These are phyloP conservation scores for Coemansia sp. DNA, from an alignment of 192 early-diverging fungal genomes.

Conservation along the genomic window DNA sequence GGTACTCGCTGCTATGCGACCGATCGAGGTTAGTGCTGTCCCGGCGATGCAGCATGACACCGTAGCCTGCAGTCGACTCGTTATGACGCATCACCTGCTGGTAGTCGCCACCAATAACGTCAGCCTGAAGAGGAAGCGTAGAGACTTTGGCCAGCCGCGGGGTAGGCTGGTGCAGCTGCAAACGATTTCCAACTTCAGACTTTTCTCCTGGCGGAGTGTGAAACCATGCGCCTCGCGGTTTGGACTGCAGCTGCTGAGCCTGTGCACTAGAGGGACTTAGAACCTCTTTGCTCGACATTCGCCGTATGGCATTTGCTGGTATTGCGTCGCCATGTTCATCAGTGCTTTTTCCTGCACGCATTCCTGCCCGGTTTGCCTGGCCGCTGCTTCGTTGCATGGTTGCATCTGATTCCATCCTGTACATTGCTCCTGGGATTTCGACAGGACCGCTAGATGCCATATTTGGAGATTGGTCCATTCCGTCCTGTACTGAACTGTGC, in stretches of 20 bases:
- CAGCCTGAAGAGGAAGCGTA: constrained; percentile 12
- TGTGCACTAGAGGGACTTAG: not conserved
- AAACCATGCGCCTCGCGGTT: constrained; percentile 13
- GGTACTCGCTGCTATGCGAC: constrained; percentile 16
- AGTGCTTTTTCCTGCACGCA: constrained; percentile 11
- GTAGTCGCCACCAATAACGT: constrained; percentile 6
- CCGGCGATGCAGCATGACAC: constrained; percentile 1
- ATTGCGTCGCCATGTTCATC: constrained; percentile 8
- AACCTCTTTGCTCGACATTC: constrained; percentile 11
- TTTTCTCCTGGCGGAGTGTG: constrained; percentile 30
- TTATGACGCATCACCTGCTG: constrained; percentile 1
- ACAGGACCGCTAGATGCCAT: constrained; percentile 17
- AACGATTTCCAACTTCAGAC: not conserved
- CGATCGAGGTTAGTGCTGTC: constrained; percentile 10
- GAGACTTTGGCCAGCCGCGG: constrained; percentile 16
- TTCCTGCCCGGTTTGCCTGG: not conserved
- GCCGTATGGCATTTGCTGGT: not conserved
- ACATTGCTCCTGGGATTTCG: constrained; percentile 14
- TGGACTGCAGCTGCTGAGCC: not conserved
- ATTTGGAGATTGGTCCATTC: not conserved
- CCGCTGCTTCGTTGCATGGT: not conserved
- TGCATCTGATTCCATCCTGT: constrained; percentile 2
- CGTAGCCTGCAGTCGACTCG: constrained; percentile 3
- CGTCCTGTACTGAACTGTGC: constrained; percentile 4
- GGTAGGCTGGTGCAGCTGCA: constrained; percentile 9